A percentile compares a stretch with the other conserved stretches of the same genome.
phyloP scores from a whole-genome alignment of 2,329 filamentous ascomycete species.

The Aspergillus caelatus region DNA sequence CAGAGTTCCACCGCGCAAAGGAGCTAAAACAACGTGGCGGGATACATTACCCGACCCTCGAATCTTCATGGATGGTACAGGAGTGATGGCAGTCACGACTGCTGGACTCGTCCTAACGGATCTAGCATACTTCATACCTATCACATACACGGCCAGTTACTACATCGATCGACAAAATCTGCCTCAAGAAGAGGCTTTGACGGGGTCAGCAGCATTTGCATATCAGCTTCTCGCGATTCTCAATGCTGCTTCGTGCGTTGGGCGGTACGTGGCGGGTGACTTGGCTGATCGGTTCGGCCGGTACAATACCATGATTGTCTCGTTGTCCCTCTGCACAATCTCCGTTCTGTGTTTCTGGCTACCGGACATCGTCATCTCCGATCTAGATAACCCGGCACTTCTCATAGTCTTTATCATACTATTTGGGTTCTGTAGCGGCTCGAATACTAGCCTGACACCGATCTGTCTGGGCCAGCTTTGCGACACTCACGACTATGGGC shows the following conservation, averaged over 20 bases:
- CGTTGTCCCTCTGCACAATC: constrained; percentile 22
- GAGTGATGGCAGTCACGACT: constrained; percentile 20
- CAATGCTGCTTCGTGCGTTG: constrained; percentile 27
- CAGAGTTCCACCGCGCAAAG: constrained; percentile 16
- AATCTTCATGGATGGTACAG: constrained; percentile 23
- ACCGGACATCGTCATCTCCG: not conserved
- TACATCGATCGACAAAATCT: constrained; percentile 18
- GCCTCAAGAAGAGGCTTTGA: not conserved
- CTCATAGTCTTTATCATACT: constrained; percentile 22
- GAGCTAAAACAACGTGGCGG: constrained; percentile 16
- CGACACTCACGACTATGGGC: constrained; percentile 43
- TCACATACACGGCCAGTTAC: constrained; percentile 32
- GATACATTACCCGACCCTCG: constrained; percentile 20
- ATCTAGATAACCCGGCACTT: not conserved
- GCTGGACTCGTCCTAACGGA: constrained; percentile 27
- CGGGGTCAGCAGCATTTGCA: constrained; percentile 20
- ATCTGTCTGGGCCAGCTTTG: constrained; percentile 53
- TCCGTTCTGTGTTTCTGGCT: constrained; percentile 29
- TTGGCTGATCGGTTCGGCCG: constrained; percentile 30
- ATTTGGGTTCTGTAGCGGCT: constrained; percentile 42
- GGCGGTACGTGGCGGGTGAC: constrained; percentile 26
- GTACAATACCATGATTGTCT: constrained; percentile 32
- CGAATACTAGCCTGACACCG: constrained; percentile 41
- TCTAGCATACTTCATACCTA: constrained; percentile 29
- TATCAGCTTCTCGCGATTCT: constrained; percentile 30